Conservation (phyloP, 2,329 filamentous ascomycete species). For the Metarhizium robertsii region DNA sequence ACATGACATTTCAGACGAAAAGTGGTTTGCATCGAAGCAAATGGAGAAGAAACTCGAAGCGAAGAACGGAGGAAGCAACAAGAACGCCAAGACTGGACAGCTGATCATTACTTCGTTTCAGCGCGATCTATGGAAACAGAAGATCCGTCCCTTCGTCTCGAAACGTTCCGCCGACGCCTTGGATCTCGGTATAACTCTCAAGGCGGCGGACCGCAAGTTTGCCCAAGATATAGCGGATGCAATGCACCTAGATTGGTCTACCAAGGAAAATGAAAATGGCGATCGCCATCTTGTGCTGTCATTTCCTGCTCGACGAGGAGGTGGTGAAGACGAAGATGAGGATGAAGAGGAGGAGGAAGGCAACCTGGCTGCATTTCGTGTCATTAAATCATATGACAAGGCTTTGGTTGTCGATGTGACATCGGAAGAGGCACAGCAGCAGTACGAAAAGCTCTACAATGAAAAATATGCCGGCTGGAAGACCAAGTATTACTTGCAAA, state of each 20-base stretch:
- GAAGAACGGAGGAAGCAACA: slow-evolving; percentile 48
- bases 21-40: slow-evolving; percentile 86
- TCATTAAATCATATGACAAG: slow-evolving; percentile 85
- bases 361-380: slow-evolving; percentile 71
- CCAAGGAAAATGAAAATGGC: slow-evolving; percentile 46
- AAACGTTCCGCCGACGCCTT: slow-evolving; percentile 56
- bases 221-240: slow-evolving; percentile 73
- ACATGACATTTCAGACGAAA: slow-evolving; percentile 75
- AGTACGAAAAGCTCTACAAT: slow-evolving; percentile 79
- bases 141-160: slow-evolving; percentile 73
- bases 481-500: slow-evolving; percentile 81
- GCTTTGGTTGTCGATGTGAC: slow-evolving; percentile 76
- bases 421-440: slow-evolving; percentile 66
- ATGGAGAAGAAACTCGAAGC: slow-evolving; percentile 53
- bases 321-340: slow-evolving; percentile 24
- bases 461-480: slow-evolving; percentile 90
- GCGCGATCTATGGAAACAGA: slow-evolving; percentile 69
- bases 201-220: slow-evolving; percentile 85
- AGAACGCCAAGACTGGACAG: slow-evolving; percentile 45
- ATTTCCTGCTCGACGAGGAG: slow-evolving; percentile 37
- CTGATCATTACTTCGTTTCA: slow-evolving; percentile 71
- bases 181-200: slow-evolving; percentile 63
- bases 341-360: slow-evolving; percentile 62
- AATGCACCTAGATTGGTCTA: slow-evolving; percentile 48
- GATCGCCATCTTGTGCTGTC: slow-evolving; percentile 42